phyloP scores from a whole-genome alignment of 2,329 filamentous ascomycete genomes.

The Diplocarpon mali region DNA sequence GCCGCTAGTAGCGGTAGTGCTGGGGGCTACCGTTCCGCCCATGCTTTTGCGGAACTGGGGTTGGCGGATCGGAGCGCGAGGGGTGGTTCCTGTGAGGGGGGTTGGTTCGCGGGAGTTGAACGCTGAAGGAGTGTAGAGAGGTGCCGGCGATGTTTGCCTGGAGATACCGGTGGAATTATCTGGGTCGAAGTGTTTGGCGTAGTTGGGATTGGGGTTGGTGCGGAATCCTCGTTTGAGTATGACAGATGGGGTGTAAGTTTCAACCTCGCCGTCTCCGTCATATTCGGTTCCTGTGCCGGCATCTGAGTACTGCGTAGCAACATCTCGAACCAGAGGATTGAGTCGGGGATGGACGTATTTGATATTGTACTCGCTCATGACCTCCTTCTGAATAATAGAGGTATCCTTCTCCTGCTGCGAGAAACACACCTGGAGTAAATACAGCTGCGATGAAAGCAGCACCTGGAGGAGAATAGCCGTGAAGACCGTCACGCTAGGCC shows the following conservation, averaged over 20 bases:
- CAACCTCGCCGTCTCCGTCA: slow-evolving; percentile 34
- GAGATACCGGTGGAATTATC: slow-evolving; percentile 35
- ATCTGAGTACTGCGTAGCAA: slow-evolving; percentile 63
- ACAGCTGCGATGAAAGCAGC: slow-evolving; percentile 67
- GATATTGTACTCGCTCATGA: slow-evolving; percentile 88
- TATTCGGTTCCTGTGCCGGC: slow-evolving; percentile 17
- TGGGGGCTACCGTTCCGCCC: slow-evolving; percentile 21
- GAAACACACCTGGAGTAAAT: slow-evolving; percentile 62
- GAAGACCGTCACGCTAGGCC: slow-evolving; percentile 76
- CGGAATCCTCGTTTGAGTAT: slow-evolving; percentile 66
- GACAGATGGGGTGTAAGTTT: slow-evolving; percentile 49
- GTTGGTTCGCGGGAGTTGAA: slow-evolving; percentile 28
- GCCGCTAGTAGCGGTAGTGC: slow-evolving; percentile 39
- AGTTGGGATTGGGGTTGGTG: slow-evolving; percentile 75
- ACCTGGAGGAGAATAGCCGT: slow-evolving; percentile 68
- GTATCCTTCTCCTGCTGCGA: slow-evolving; percentile 78
- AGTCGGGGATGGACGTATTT: slow-evolving; percentile 89
- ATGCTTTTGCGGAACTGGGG: slow-evolving; percentile 39
- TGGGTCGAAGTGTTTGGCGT: slow-evolving; percentile 60
- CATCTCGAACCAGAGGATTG: slow-evolving; percentile 68
- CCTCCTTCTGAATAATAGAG: slow-evolving; percentile 76
- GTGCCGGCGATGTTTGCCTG: slow-evolving; percentile 26
- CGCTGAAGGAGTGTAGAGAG: slow-evolving; percentile 28
- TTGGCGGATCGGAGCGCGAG: slow-evolving; percentile 37
- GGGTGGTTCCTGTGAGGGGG: slow-evolving; percentile 27